These are phyloP conservation scores for Kalanchoe fedtschenkoi DNA, from an alignment of 164 flowering plant genomes.

Conservation along the genomic window DNA sequence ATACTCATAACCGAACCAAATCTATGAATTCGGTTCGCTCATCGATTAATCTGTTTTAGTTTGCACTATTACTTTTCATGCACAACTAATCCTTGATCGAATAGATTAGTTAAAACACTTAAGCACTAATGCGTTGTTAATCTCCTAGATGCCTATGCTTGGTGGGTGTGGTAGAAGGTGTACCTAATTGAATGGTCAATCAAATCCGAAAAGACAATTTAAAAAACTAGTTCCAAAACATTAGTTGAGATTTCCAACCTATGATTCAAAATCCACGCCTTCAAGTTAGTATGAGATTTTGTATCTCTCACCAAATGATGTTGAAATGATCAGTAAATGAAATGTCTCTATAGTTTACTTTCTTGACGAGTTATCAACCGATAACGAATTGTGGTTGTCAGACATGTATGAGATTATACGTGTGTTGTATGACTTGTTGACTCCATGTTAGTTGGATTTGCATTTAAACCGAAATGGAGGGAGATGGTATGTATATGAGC, in stretches of 20 bases:
- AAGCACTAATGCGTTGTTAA: background rate
- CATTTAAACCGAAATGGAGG: too few relatives aligned
- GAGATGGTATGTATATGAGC: too few relatives aligned
- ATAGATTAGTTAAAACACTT: background rate
- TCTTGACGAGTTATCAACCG: background rate
- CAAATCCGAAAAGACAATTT: background rate
- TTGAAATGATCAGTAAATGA: background rate
- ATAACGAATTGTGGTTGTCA: too few relatives aligned
- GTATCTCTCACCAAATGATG: background rate
- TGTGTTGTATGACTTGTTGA: too few relatives aligned
- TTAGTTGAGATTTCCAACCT: background rate
- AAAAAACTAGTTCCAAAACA: background rate
- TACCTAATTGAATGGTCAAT: constrained; percentile 2
- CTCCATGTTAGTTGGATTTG: too few relatives aligned
- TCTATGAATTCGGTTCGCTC: too few relatives aligned
- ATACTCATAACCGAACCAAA: too few relatives aligned
- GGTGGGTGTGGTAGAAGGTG: constrained; percentile 1
- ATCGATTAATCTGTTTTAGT: too few relatives aligned
- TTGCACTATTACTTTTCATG: too few relatives aligned
- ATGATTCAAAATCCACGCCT: background rate
- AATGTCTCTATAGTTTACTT: background rate
- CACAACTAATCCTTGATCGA: background rate
- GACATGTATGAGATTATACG: too few relatives aligned
- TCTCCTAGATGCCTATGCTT: background rate
- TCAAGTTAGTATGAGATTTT: background rate